Evolutionary conservation across 2,329 filamentous ascomycete species (phyloP).

Genomic region (Exophiala spinifera): DNA sequence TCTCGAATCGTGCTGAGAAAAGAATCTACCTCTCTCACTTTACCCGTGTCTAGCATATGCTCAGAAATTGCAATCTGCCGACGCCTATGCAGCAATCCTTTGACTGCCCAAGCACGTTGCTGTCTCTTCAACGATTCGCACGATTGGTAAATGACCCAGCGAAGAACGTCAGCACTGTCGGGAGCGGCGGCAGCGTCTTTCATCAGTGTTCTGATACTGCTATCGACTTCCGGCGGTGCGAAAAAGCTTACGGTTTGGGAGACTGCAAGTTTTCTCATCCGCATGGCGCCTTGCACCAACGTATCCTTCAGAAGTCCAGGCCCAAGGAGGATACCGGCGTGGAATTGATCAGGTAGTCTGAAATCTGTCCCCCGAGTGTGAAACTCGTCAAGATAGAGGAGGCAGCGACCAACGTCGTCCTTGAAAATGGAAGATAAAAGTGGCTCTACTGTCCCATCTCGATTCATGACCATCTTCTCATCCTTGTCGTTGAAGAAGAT

Average conservation of each 20-base stretch:
- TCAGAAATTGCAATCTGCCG: constrained; percentile 32
- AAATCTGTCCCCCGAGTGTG: constrained; percentile 71
- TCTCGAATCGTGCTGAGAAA: constrained; percentile 49
- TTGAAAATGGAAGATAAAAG: constrained; percentile 59
- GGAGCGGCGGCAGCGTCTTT: constrained; percentile 8
- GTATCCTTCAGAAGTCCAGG: constrained; percentile 63
- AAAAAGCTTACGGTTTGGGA: constrained; percentile 65
- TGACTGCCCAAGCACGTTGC: constrained; percentile 59
- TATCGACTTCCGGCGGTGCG: constrained; percentile 57
- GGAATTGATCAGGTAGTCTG: constrained; percentile 55
- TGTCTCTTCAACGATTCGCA: constrained; percentile 48
- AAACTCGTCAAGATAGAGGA: constrained; percentile 67
- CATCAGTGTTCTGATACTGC: constrained; percentile 46
- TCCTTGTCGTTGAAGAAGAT: constrained; percentile 54
- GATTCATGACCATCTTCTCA: constrained; percentile 33
- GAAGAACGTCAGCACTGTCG: constrained; percentile 54
- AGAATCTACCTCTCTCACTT: neutral
- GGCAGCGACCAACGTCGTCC: constrained; percentile 55
- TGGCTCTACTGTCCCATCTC: constrained; percentile 28
- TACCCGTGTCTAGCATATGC: neutral
- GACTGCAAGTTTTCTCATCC: constrained; percentile 66
- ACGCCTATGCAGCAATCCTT: constrained; percentile 52
- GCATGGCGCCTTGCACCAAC: constrained; percentile 56
- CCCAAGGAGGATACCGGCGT: constrained; percentile 67
- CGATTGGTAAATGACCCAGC: constrained; percentile 60